Conservation (phyloP, 306 rosid genomes). For the Cucumis hystrix region DNA sequence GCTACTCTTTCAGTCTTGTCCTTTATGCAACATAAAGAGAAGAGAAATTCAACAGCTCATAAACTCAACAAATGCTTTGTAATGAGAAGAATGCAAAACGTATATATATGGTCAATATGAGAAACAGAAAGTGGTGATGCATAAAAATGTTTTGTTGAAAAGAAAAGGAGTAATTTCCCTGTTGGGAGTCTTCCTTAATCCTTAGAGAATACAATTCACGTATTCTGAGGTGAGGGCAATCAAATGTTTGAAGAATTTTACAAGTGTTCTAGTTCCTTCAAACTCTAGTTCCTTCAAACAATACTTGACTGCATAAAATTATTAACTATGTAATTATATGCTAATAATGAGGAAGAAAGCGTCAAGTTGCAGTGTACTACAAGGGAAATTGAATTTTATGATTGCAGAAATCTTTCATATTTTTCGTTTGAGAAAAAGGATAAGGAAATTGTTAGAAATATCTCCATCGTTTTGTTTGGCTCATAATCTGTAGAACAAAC, state of each 20-base stretch:
- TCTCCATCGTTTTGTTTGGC: neutral
- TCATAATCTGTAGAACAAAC: neutral
- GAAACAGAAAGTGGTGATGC: neutral
- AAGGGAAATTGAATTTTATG: neutral
- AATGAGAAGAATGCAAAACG: neutral
- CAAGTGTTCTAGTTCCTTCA: neutral
- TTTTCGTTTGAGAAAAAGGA: neutral
- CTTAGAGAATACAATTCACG: neutral
- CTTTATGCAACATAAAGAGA: neutral
- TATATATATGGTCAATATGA: neutral
- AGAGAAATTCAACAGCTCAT: neutral
- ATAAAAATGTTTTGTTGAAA: neutral
- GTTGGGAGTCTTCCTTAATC: neutral
- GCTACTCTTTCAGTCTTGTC: neutral
- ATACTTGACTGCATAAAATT: neutral
- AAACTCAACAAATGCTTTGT: neutral
- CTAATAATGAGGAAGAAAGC: neutral
- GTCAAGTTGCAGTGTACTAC: neutral
- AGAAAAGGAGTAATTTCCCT: neutral
- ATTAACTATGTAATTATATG: neutral
- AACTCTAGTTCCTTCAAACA: neutral
- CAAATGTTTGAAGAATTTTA: neutral
- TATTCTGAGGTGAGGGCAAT: too few species aligned
- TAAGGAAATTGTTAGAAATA: neutral
- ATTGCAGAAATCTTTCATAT: neutral